Evolutionary conservation across 306 rosid species (phyloP).

Genomic region (Cajanus cajan): DNA sequence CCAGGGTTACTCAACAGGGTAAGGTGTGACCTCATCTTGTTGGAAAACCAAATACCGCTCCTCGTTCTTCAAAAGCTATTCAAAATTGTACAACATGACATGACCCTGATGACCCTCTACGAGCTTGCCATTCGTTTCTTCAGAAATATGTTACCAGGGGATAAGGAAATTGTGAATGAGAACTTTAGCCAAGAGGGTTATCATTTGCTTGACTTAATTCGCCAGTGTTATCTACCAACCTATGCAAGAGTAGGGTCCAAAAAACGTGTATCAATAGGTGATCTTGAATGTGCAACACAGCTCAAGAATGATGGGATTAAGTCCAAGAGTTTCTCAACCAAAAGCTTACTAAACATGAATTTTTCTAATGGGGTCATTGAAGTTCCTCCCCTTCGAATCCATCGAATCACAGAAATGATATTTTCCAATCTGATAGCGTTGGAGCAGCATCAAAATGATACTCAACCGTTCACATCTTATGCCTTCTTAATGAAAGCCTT

Average conservation of each 20-base stretch:
- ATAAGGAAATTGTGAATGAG: background rate
- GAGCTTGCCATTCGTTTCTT: background rate
- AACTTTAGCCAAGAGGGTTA: background rate
- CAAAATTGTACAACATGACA: background rate
- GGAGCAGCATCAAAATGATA: background rate
- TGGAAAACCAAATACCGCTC: slow-evolving; percentile 5
- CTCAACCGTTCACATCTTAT: background rate
- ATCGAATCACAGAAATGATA: background rate
- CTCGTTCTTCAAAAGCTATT: background rate
- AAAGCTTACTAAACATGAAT: background rate
- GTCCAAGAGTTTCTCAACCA: background rate
- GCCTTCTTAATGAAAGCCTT: background rate
- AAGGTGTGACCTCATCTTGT: background rate
- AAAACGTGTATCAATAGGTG: background rate
- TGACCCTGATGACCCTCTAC: background rate
- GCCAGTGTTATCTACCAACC: background rate
- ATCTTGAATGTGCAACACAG: background rate
- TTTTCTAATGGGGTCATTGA: background rate
- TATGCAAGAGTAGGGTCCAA: background rate
- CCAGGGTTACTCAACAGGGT: background rate
- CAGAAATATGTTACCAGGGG: background rate
- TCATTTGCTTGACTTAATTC: slow-evolving; percentile 8
- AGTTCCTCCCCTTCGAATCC: background rate
- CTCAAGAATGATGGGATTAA: background rate
- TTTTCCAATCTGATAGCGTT: slow-evolving; percentile 1